Evolutionary conservation across 805 yeast genomes (phyloP).

Genomic region (Cyberlindnera petersonii): DNA sequence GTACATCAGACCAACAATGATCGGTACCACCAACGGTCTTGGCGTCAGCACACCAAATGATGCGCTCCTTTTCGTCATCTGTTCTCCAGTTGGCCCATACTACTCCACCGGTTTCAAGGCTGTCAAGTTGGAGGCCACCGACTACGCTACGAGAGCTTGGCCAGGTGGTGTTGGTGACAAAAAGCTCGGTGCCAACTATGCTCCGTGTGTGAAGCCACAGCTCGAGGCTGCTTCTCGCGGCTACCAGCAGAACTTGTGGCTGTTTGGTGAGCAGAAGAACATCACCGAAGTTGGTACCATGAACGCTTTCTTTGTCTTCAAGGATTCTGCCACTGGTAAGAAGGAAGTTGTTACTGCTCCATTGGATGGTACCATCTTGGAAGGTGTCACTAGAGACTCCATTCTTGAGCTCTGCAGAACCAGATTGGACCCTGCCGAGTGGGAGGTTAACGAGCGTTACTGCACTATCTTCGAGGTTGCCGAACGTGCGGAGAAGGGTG

Average conservation of each 20-base stretch:
- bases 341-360: constrained; percentile 95
- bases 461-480: constrained; percentile 77
- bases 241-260: constrained; percentile 94
- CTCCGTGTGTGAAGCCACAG: constrained; percentile 92
- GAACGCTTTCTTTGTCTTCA: constrained; percentile 89
- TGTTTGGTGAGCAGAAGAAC: constrained; percentile 82
- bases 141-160: constrained; percentile 97
- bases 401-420: constrained; percentile 72
- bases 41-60: constrained; percentile 83
- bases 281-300: constrained; percentile 97
- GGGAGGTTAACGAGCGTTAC: constrained; percentile 83
- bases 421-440: constrained; percentile 67
- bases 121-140: constrained; percentile 90
- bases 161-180: constrained; percentile 98
- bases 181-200: constrained; percentile 96
- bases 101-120: constrained; percentile 95
- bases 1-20: constrained; percentile 91
- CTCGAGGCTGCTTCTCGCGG: constrained; percentile 87
- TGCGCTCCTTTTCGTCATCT: constrained; percentile 81
- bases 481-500: constrained; percentile 73
- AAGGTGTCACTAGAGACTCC: constrained; percentile 95
- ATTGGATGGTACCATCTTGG: constrained; percentile 92
- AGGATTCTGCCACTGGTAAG: constrained; percentile 70
- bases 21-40: constrained; percentile 84
- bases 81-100: constrained; percentile 97